Evolutionary conservation across 805 yeast genomes (phyloP).

Genomic region (Brettanomyces sp.): DNA sequence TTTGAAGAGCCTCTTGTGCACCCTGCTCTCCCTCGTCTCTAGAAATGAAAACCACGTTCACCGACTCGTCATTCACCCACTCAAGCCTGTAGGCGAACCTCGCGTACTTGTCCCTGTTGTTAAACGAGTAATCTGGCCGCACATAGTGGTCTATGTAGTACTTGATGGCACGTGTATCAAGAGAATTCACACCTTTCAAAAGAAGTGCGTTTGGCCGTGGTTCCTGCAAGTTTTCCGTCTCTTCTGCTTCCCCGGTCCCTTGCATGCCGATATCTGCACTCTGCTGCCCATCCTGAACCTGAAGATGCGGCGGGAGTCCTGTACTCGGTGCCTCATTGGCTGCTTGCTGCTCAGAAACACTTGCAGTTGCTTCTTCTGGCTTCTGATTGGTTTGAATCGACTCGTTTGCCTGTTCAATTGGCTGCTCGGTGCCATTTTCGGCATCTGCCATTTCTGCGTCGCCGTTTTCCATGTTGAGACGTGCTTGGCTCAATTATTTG

Average conservation of each 20-base stretch:
- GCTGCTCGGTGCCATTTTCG: too few relatives aligned
- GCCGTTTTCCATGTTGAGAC: too few relatives aligned
- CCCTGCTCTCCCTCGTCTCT: slow-evolving; percentile 14
- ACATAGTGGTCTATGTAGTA: slow-evolving; percentile 40
- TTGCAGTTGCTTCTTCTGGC: too few relatives aligned
- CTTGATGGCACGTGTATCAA: slow-evolving; percentile 53
- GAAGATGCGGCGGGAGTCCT: background rate
- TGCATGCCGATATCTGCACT: background rate
- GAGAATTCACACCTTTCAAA: slow-evolving; percentile 53
- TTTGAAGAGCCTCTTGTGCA: slow-evolving; percentile 13
- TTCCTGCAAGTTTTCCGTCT: slow-evolving; percentile 5
- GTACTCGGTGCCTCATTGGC: background rate
- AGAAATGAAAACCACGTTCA: slow-evolving; percentile 39
- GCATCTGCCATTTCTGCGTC: too few relatives aligned
- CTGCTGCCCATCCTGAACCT: background rate
- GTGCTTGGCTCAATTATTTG: too few relatives aligned
- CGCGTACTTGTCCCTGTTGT: slow-evolving; percentile 19
- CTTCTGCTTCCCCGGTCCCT: background rate
- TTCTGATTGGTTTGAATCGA: too few relatives aligned
- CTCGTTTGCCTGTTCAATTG: too few relatives aligned
- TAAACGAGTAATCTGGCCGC: slow-evolving; percentile 24
- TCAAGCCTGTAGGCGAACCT: slow-evolving; percentile 34
- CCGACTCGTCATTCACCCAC: slow-evolving; percentile 59
- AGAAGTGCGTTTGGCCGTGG: slow-evolving; percentile 40
- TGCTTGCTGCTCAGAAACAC: background rate